A percentile compares a stretch with the other conserved stretches of the same genome.
phyloP scores from a whole-genome alignment of 345 rosid species.

The Acer yangbiense region DNA sequence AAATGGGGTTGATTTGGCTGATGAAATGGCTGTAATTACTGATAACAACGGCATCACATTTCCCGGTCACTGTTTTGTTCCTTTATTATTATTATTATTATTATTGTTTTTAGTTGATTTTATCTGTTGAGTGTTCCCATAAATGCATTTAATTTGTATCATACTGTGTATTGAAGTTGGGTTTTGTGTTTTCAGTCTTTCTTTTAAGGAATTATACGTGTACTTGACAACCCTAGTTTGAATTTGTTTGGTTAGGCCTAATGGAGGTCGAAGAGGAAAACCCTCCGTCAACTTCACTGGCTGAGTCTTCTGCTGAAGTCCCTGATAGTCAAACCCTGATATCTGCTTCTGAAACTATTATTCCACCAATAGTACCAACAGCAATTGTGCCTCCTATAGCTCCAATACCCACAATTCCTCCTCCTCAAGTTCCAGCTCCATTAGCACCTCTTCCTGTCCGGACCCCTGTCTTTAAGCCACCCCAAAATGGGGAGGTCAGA shows the following conservation, averaged over 20 bases:
- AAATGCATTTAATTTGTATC: not conserved
- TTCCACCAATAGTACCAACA: conserved; percentile 36
- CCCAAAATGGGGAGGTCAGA: conserved; percentile 66
- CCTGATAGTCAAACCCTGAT: conserved; percentile 34
- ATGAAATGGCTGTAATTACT: not conserved
- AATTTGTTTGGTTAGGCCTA: conserved; percentile 21
- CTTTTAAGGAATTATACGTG: not conserved
- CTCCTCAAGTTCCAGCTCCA: conserved; percentile 54
- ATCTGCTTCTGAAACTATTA: conserved; percentile 33
- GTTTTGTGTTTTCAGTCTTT: not conserved
- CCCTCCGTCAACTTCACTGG: conserved; percentile 32
- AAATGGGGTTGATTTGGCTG: not conserved
- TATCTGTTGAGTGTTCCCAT: not conserved
- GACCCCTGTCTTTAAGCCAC: conserved; percentile 55
- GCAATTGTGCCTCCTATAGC: conserved; percentile 54
- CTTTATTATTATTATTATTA: no score
- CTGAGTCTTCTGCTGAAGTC: conserved; percentile 39
- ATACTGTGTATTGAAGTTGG: not conserved
- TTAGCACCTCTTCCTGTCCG: conserved; percentile 54
- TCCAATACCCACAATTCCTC: conserved; percentile 53
- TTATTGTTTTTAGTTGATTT: not conserved
- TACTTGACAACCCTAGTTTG: not conserved
- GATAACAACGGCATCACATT: not conserved
- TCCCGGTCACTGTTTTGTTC: not conserved
- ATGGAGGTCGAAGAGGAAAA: conserved; percentile 76